These are phyloP conservation scores for Talaromyces sp. DNA, from an alignment of 2,329 filamentous ascomycete genomes.

Conservation along the genomic window DNA sequence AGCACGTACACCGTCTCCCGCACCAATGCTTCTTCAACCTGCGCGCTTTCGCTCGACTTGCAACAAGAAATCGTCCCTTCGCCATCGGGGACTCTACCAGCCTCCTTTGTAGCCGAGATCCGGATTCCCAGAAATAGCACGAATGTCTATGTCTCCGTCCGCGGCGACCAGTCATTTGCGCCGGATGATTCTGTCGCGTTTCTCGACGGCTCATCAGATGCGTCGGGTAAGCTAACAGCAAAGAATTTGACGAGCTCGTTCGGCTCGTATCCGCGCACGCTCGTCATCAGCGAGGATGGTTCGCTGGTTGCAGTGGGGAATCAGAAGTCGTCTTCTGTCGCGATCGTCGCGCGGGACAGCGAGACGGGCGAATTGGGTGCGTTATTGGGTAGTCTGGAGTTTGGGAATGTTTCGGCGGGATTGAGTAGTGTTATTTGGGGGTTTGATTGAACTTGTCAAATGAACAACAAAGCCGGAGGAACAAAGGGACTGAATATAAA, in stretches of 20 bases:
- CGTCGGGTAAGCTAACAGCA: conserved; percentile 54
- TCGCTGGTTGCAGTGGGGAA: conserved; percentile 63
- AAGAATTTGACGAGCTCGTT: conserved; percentile 58
- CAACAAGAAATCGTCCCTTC: conserved; percentile 16
- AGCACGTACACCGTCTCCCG: conserved; percentile 31
- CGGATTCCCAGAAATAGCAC: conserved; percentile 18
- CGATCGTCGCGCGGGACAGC: conserved; percentile 59
- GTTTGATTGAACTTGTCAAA: conserved; percentile 16
- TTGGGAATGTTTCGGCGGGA: conserved; percentile 28
- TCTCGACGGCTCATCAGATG: conserved; percentile 23
- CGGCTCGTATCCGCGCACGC: conserved; percentile 64
- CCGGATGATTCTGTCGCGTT: conserved; percentile 26
- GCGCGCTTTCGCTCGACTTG: conserved; percentile 26
- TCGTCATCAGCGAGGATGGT: conserved; percentile 63
- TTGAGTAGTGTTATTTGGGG: conserved; percentile 38
- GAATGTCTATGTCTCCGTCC: conserved; percentile 32
- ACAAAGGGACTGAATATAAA: background rate
- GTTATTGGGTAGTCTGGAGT: conserved; percentile 28
- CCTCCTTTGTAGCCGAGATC: conserved; percentile 29
- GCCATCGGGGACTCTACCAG: conserved; percentile 22
- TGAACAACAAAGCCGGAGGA: background rate
- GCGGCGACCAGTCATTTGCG: conserved; percentile 28
- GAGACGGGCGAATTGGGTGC: conserved; percentile 57
- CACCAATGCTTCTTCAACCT: background rate
- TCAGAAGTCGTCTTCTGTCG: conserved; percentile 59